Conservation (phyloP, 2,329 filamentous ascomycete genomes). For the Pyricularia sp. region DNA sequence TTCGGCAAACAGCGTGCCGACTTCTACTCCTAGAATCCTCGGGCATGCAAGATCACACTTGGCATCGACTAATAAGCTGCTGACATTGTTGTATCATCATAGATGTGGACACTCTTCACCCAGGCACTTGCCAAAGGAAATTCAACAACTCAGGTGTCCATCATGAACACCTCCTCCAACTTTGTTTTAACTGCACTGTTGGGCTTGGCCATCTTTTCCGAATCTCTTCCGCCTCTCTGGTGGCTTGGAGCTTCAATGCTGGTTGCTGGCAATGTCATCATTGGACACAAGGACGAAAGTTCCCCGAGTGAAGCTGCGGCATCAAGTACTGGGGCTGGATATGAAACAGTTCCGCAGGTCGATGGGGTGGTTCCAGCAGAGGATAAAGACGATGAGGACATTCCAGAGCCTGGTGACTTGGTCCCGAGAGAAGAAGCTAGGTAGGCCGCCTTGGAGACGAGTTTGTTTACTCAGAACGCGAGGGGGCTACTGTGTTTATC, state of each 20-base stretch:
- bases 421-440: not conserved
- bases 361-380: slow-evolving; percentile 8
- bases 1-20: not conserved
- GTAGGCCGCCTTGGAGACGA: not conserved
- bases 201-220: slow-evolving; percentile 61
- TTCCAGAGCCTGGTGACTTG: slow-evolving; percentile 13
- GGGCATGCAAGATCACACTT: not conserved
- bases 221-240: slow-evolving; percentile 64
- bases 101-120: slow-evolving; percentile 81
- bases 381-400: slow-evolving; percentile 16
- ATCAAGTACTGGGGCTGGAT: slow-evolving; percentile 16
- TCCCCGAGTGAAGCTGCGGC: slow-evolving; percentile 8
- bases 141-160: slow-evolving; percentile 70
- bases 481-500: not conserved
- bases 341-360: slow-evolving; percentile 19
- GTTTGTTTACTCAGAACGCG: no score
- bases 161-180: slow-evolving; percentile 76
- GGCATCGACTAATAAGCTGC: not conserved
- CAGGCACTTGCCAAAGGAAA: slow-evolving; percentile 63
- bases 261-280: slow-evolving; percentile 69
- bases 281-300: slow-evolving; percentile 58
- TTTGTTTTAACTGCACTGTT: slow-evolving; percentile 71
- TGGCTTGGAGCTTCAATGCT: slow-evolving; percentile 65
- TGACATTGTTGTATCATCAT: slow-evolving; percentile 3
- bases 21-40: not conserved